Evolutionary conservation across 164 flowering plant species (phyloP), one percentile per base, ranked within the genome.

Genomic region (Aristolochia californica): DNA sequence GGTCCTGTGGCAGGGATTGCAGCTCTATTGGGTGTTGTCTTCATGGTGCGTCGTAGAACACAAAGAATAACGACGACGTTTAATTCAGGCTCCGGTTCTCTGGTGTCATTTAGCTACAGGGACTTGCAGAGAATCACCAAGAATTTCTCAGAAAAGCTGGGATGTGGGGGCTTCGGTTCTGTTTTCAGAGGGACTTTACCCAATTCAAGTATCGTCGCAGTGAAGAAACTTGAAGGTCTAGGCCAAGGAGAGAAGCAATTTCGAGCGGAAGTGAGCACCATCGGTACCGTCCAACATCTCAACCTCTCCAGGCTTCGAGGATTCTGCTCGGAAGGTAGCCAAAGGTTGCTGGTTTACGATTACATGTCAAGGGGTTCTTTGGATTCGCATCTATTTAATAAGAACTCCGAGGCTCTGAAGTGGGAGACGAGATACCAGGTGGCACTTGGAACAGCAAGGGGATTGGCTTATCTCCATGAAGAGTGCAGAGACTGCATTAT

Each of bases 221-320:
- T 74, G 58, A 78, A 78, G 77, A 67, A 63, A 56, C 80, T 81
- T 4, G 76, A 78, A 57, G 63, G 78, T 55, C 5, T 67, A 22
- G 64, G 63, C 20, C 88, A 80, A 61, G 78, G 75, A 14, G 80
- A 77, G 56, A 80, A 80, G 71, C 82, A 78, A 57, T 80, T 80
- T 55, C 58, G 79, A 48, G 58, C 78, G 1, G 86, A 83, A 56
- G 89, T 83, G 8, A 74, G 75, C 70, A 81, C 86, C 2, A 81
- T 83, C 10, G 89, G 89, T 47, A 76, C 71, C 30, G 70, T 81
- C 62, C 88, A 77, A 43, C 83, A 78, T 55, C 69, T 75, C n/a
- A 78, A 81, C 67, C 75, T 79, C 9, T 74, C 77, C 22, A 73
- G 80, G 8, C 70, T 81, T 25, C 73, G 74, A 2, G 85, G 85